Base-by-base conservation (phyloP, 2,329 filamentous ascomycete species). In the Talaromyces sp. region DNA sequence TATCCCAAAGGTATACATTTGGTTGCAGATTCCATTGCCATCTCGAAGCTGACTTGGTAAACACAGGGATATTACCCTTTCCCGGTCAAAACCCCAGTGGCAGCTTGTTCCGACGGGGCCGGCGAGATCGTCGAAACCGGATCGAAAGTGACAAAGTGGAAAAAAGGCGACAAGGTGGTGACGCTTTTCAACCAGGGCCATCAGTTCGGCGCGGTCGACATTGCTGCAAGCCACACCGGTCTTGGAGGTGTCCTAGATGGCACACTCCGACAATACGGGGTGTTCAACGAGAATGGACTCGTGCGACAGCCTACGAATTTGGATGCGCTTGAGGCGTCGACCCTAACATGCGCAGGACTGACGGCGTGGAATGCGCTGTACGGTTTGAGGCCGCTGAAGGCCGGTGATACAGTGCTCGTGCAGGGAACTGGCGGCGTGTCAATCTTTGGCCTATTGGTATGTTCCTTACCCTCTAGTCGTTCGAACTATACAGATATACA, bases 201-300 rank as follows among this genome's bases (percentile, higher is more conserved):
- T 67, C 75, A 84, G 57, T 82, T 76, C 28, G 83, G 82, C 51
- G 75, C 76, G 1, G 71, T 85, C 19, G 69, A 74, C 55, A 8
- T 53, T 5, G 54, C 80, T 52, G 76, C 73, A 28, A 61, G 76
- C 5, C 59, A 63, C 0, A 85, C 85, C 0, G 88, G 88, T 2
- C 82, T 92, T 1, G 90, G 90, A 59, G 89, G 88, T 55, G 80
- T 80, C 11, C 60, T 89, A 1, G 85, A 92, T 68, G 91, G 91
- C 62, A 84, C 83, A 0, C 80, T 93, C 28, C 84, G 88, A 52
- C 80, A 88, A 66, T 86, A 89, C 65, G 89, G 78, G 62, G 83
- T 85, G 11, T 92, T 90, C 71, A 80, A 84, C 62, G 87, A 92
- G 77, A 82, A 73, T 25, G 89, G 89, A 1, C 79, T 93, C 4